A percentile compares a stretch with the other conserved stretches of the same genome.
These are phyloP conservation scores for Geoglossum glabrum DNA, from an alignment of 495 filamentous ascomycete genomes.

Conservation along the genomic window DNA sequence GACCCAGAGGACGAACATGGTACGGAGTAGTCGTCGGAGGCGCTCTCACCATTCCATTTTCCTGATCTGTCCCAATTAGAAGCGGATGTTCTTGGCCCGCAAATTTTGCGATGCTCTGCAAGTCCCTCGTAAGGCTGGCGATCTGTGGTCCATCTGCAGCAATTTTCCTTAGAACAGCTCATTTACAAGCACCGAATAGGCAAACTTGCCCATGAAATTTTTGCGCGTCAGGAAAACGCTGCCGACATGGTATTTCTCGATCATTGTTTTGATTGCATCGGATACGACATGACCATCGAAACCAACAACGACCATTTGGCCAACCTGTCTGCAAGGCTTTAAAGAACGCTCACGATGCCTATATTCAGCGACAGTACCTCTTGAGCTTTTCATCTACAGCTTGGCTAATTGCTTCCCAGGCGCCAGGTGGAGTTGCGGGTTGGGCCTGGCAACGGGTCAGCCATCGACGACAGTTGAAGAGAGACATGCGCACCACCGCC, in stretches of 20 bases:
- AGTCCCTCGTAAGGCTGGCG: slow-evolving; percentile 15
- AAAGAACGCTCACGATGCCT: not conserved
- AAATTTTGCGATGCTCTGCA: slow-evolving; percentile 17
- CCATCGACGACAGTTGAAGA: not conserved
- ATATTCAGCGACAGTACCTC: not conserved
- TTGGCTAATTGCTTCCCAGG: not conserved
- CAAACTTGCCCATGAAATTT: slow-evolving; percentile 14
- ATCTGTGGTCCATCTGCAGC: slow-evolving; percentile 14
- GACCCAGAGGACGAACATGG: not conserved
- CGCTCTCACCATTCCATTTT: slow-evolving; percentile 18
- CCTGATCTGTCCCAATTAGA: slow-evolving; percentile 19
- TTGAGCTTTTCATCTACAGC: not conserved
- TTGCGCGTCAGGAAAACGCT: slow-evolving; percentile 14
- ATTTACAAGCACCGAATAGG: not conserved
- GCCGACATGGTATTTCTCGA: slow-evolving; percentile 18
- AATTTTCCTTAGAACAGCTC: not conserved
- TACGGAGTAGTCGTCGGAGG: not conserved
- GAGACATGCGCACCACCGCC: not conserved
- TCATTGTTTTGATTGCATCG: slow-evolving; percentile 17
- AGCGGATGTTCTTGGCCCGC: slow-evolving; percentile 16
- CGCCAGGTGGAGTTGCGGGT: not conserved
- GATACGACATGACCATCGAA: slow-evolving; percentile 16
- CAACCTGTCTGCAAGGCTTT: slow-evolving; percentile 11
- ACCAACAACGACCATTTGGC: slow-evolving; percentile 18
- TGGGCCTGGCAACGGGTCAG: not conserved